Base-by-base conservation (phyloP, 345 rosid genomes). In the Populus ilicifolia region DNA sequence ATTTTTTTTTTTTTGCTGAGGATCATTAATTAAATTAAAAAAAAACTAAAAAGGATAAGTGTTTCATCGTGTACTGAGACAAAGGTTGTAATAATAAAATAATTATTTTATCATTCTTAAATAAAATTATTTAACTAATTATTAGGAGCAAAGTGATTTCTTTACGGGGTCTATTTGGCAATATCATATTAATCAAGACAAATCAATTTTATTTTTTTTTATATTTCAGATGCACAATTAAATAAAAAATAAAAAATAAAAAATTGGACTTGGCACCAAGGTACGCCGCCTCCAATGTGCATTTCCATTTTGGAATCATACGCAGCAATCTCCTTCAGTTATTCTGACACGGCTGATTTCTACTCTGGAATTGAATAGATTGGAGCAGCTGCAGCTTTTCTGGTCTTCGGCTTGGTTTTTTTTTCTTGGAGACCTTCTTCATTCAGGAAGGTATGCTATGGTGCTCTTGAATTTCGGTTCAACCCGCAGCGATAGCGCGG, bases 401-500 rank as follows among this genome's bases (percentile, higher is more conserved):
- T 84, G 75, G 90, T 90, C 83, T 95, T 95, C 75, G 99, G 98
- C 82, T 86, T 95, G 85, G 96, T 92, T 78, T 93, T 95, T 95
- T 80, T 88, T 97, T 80, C 89, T 92, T 56, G 99, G 99, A 70
- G 97, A 90, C 83, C 92, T 91, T 88, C 92, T 95, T 80, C 99
- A 96, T 69, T 84, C 89, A 0, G 86, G 85, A 86, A 95, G 97
- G 97, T 93, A 85, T 44, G 90, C 46, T 83, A 17, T 30, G 36
- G 52, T 75, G 71, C 70, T 70, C 72, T 67, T 41, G 83, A 74
- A 74, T 70, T 64, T 80, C 8, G 46, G 12, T 43, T 43, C 46
- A 11, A 10, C 46, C 46, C 14, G 46, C 46, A 12, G 46, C 14
- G 46, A 43, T 33, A 4, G 36, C 36, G 36, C 36, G 5, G 5